These are phyloP conservation scores for Primulina eburnea DNA, from an alignment of 257 asterid species.

Conservation along the genomic window DNA sequence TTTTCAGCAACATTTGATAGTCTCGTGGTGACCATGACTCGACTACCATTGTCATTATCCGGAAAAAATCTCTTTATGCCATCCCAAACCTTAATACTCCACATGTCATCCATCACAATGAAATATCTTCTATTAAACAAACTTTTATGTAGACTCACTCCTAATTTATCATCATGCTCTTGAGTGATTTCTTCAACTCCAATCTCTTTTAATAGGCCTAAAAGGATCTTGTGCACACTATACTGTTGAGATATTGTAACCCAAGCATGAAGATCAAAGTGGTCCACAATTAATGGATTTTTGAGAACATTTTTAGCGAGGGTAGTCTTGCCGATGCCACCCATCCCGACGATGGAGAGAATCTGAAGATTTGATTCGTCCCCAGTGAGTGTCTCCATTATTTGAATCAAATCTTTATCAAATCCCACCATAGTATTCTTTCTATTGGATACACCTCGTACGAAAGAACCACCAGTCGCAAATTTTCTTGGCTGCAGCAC, in stretches of 20 bases:
- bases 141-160: not conserved
- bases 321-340: not conserved
- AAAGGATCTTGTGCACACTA: too few relatives aligned
- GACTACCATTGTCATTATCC: constrained; percentile 18
- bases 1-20: not conserved
- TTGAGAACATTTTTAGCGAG: too few relatives aligned
- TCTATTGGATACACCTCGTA: not conserved
- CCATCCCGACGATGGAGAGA: constrained; percentile 11
- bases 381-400: constrained; percentile 1
- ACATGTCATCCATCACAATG: constrained; percentile 18
- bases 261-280: too few relatives aligned
- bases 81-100: constrained; percentile 13
- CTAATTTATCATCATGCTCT: not conserved
- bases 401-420: not conserved
- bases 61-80: constrained; percentile 13
- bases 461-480: not conserved
- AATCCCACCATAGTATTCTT: constrained; percentile 14
- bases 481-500: not conserved
- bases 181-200: not conserved
- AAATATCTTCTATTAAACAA: constrained; percentile 2
- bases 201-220: too few relatives aligned
- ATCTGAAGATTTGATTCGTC: not conserved
- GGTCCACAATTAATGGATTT: too few relatives aligned
- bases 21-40: constrained; percentile 25
- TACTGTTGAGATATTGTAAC: too few relatives aligned